phyloP scores from a whole-genome alignment of 2,329 filamentous ascomycete genomes.

The Nigrospora osmanthi region DNA sequence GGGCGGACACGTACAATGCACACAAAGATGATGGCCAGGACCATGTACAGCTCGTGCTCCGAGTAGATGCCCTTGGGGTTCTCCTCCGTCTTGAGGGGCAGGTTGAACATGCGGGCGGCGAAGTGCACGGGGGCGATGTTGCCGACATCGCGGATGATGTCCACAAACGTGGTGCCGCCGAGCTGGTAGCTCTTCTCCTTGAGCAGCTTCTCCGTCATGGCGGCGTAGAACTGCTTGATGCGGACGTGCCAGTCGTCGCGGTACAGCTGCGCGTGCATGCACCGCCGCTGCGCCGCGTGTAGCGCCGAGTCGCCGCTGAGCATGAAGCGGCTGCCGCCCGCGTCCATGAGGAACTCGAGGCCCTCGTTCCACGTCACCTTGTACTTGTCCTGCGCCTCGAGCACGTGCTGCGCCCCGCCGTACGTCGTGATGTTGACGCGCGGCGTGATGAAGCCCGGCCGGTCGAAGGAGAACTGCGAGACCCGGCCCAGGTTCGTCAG shows the following conservation, averaged over 20 bases:
- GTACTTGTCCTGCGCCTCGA: constrained; percentile 55
- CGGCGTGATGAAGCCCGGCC: constrained; percentile 43
- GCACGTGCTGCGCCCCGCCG: constrained; percentile 50
- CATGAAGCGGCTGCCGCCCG: constrained; percentile 45
- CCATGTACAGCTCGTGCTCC: constrained; percentile 50
- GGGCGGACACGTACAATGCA: constrained; percentile 29
- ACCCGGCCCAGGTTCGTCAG: constrained; percentile 59
- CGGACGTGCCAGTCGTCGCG: constrained; percentile 52
- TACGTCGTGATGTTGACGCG: constrained; percentile 53
- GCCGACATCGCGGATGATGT: constrained; percentile 62
- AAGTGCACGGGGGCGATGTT: constrained; percentile 62
- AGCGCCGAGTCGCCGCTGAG: constrained; percentile 41
- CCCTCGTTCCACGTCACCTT: constrained; percentile 57
- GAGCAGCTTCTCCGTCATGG: constrained; percentile 54
- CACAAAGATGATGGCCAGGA: constrained; percentile 58
- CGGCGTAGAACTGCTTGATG: constrained; percentile 60
- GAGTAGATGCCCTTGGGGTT: constrained; percentile 51
- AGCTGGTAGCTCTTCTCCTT: constrained; percentile 58
- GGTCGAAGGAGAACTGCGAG: constrained; percentile 61
- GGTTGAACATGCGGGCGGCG: constrained; percentile 52
- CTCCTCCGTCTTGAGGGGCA: constrained; percentile 57
- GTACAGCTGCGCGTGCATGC: constrained; percentile 51
- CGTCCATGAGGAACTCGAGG: constrained; percentile 54
- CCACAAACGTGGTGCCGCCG: constrained; percentile 54
- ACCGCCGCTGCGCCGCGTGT: constrained; percentile 41